Conservation (phyloP, 345 rosid species). For the Schrenkiella parvula region DNA sequence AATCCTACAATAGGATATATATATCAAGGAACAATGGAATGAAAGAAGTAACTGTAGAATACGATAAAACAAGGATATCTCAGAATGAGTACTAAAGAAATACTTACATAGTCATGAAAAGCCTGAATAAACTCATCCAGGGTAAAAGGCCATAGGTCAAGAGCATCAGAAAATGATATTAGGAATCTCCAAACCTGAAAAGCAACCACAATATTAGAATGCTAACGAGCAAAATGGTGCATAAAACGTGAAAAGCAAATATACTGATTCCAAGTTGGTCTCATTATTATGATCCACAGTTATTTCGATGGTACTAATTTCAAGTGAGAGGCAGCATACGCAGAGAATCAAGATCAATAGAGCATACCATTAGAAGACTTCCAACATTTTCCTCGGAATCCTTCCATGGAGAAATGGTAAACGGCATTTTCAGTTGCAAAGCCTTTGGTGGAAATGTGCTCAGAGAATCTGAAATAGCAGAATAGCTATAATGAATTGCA, state of each 20-base stretch:
- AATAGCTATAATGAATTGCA: not conserved
- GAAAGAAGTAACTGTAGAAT: not conserved
- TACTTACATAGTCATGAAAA: slow-evolving; percentile 90
- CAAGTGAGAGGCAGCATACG: not conserved
- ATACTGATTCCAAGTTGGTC: slow-evolving; percentile 5
- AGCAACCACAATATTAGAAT: slow-evolving; percentile 19
- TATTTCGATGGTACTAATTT: not conserved
- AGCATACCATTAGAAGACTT: slow-evolving; percentile 89
- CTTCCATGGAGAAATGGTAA: slow-evolving; percentile 83
- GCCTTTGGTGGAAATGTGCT: slow-evolving; percentile 66
- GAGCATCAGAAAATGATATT: slow-evolving; percentile 82
- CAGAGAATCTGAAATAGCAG: slow-evolving; percentile 56
- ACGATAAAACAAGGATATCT: not conserved
- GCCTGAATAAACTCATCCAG: slow-evolving; percentile 97
- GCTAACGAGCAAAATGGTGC: not conserved
- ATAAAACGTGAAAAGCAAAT: not conserved
- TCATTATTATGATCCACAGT: not conserved
- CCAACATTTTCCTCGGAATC: slow-evolving; percentile 81
- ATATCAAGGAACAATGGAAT: slow-evolving; percentile 22
- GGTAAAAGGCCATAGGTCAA: slow-evolving; percentile 98
- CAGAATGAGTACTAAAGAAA: not conserved
- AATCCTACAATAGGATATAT: slow-evolving; percentile 59
- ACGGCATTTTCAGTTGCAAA: slow-evolving; percentile 67
- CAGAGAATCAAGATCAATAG: not conserved
- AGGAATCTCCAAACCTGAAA: slow-evolving; percentile 96